Conservation (phyloP, 2,329 filamentous ascomycete genomes). For the Talaromyces amestolkiae region DNA sequence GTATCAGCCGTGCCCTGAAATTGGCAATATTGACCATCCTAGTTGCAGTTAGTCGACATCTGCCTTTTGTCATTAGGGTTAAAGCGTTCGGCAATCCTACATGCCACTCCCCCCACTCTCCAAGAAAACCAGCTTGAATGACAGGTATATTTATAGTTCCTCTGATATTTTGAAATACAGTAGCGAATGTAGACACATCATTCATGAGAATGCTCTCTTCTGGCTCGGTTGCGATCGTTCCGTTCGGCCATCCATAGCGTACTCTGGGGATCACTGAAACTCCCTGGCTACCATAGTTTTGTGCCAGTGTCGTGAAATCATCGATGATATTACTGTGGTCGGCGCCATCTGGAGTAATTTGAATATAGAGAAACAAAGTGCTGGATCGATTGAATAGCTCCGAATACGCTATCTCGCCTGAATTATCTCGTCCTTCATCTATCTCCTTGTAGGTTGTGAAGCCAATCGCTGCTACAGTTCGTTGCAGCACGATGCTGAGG, state of each 20-base stretch:
- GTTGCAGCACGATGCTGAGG: background rate
- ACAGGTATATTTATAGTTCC: constrained; percentile 13
- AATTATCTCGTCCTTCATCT: constrained; percentile 13
- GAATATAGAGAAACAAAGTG: constrained; percentile 14
- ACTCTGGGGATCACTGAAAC: constrained; percentile 15
- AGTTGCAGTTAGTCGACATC: background rate
- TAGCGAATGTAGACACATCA: constrained; percentile 8
- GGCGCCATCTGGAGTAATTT: constrained; percentile 6
- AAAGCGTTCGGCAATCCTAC: background rate
- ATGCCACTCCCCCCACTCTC: constrained; percentile 18
- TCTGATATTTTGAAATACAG: background rate
- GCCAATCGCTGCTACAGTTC: constrained; percentile 1
- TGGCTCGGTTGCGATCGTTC: constrained; percentile 14
- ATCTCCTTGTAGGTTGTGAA: constrained; percentile 12
- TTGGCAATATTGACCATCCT: constrained; percentile 17
- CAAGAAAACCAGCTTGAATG: constrained; percentile 17
- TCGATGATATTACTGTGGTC: constrained; percentile 10
- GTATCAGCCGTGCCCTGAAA: constrained; percentile 10
- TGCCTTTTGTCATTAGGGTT: background rate
- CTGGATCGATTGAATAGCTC: background rate
- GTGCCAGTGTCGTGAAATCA: constrained; percentile 8
- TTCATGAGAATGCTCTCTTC: constrained; percentile 7
- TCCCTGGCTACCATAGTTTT: constrained; percentile 14
- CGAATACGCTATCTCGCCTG: constrained; percentile 1
- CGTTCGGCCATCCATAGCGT: constrained; percentile 11